Conservation (phyloP, 1,284 basidiomycete genomes). For the Sporisorium scitamineum region DNA sequence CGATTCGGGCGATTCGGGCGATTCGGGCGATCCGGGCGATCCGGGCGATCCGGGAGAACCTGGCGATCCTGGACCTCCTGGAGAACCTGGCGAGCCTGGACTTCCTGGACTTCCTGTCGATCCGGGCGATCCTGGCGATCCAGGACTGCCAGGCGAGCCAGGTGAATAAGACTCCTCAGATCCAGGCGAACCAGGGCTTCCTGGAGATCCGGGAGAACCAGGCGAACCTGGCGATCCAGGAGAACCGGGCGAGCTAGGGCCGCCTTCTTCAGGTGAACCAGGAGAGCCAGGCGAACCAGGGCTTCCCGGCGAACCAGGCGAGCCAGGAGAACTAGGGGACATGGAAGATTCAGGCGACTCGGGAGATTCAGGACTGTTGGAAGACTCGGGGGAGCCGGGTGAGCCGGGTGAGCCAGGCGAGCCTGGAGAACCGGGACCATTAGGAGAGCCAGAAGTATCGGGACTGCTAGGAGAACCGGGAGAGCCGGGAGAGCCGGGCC, state of each 20-base stretch:
- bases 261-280: neutral
- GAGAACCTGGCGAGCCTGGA: neutral
- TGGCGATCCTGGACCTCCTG: neutral
- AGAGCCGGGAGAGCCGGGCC: neutral
- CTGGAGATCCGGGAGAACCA: neutral
- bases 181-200: neutral
- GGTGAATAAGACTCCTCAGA: no score
- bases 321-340: neutral
- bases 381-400: neutral
- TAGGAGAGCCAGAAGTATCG: neutral
- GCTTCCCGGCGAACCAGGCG: neutral
- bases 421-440: neutral
- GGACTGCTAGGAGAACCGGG: neutral
- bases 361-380: neutral
- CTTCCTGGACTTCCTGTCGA: neutral
- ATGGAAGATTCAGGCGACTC: neutral
- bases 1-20: neutral
- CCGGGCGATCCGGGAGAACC: slow-evolving; percentile 2
- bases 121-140: neutral
- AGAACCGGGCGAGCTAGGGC: neutral
- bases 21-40: neutral
- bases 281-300: no score
- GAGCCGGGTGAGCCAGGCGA: neutral
- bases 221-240: neutral
- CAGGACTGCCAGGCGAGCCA: neutral